These are phyloP conservation scores for Stephanodiscus minutulus DNA, from an alignment of 108 stramenopile genomes.

Conservation along the genomic window DNA sequence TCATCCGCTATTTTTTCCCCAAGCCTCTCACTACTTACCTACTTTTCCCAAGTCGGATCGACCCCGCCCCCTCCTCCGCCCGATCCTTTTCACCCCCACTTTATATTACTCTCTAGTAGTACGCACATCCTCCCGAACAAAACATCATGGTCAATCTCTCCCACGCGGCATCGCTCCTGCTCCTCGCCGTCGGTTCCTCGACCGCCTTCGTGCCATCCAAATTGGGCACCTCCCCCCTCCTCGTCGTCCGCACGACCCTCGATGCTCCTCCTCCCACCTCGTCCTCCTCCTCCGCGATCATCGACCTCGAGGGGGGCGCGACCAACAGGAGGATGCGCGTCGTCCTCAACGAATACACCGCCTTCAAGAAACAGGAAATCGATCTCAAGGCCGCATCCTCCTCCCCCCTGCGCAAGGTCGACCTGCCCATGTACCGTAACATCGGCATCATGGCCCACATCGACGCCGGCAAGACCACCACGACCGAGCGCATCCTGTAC, in stretches of 20 bases:
- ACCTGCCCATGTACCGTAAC: constrained; percentile 92
- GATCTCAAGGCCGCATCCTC: constrained; percentile 73
- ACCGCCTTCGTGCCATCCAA: constrained; percentile 44
- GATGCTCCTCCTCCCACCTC: no score
- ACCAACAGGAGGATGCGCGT: not conserved
- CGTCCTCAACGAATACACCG: constrained; percentile 19
- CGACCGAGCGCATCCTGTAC: constrained; percentile 98
- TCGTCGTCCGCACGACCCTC: no score
- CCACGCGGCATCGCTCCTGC: constrained; percentile 32
- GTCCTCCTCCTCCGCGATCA: no score
- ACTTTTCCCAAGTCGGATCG: no score
- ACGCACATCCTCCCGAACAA: not conserved
- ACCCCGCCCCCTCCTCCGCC: no score
- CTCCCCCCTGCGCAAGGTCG: constrained; percentile 72
- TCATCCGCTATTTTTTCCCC: no score
- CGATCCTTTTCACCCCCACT: no score
- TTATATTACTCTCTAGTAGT: no score
- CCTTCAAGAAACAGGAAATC: constrained; percentile 56
- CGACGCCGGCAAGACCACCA: constrained; percentile 99
- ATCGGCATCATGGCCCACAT: constrained; percentile 99
- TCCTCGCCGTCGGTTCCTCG: constrained; percentile 18
- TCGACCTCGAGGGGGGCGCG: no score
- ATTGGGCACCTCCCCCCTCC: not conserved
- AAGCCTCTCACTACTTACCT: no score
- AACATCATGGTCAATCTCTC: constrained; percentile 37